Evolutionary conservation across 768 basidiomycete species (phyloP).

Genomic region (Tricholomella constricta): DNA sequence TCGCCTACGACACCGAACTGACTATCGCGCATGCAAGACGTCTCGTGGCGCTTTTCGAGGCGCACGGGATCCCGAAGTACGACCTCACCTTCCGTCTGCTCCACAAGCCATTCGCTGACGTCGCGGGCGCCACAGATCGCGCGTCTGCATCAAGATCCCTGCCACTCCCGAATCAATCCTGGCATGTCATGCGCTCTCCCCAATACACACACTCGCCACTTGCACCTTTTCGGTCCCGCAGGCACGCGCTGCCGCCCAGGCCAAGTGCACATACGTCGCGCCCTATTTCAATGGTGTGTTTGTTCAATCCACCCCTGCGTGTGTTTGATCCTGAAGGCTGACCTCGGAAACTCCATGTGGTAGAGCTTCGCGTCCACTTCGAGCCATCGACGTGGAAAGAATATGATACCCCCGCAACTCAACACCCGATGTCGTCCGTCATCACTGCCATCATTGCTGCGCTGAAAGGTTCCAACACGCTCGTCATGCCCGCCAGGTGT

Average conservation of each 20-base stretch:
- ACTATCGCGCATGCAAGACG: constrained; percentile 45
- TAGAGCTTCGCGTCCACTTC: constrained; percentile 52
- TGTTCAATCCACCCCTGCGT: neutral
- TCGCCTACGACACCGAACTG: constrained; percentile 41
- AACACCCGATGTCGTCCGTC: constrained; percentile 44
- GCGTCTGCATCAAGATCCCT: constrained; percentile 64
- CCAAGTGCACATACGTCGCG: constrained; percentile 51
- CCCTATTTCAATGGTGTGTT: constrained; percentile 57
- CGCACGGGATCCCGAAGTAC: constrained; percentile 43
- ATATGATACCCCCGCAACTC: constrained; percentile 36
- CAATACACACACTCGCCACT: constrained; percentile 55
- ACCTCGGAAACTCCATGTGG: neutral
- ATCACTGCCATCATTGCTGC: constrained; percentile 40
- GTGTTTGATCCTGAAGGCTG: neutral
- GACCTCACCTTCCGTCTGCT: neutral
- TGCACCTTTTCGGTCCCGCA: constrained; percentile 57
- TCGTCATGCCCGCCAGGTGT: constrained; percentile 54
- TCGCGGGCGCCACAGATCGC: constrained; percentile 29
- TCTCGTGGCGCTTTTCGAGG: constrained; percentile 42
- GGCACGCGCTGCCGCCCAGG: constrained; percentile 55
- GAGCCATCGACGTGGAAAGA: constrained; percentile 39
- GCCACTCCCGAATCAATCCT: constrained; percentile 52
- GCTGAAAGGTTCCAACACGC: constrained; percentile 41
- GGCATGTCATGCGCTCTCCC: constrained; percentile 47
- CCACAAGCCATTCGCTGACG: neutral